Conservation (phyloP, 495 filamentous ascomycete species). For the Amphirosellinia nigrospora region DNA sequence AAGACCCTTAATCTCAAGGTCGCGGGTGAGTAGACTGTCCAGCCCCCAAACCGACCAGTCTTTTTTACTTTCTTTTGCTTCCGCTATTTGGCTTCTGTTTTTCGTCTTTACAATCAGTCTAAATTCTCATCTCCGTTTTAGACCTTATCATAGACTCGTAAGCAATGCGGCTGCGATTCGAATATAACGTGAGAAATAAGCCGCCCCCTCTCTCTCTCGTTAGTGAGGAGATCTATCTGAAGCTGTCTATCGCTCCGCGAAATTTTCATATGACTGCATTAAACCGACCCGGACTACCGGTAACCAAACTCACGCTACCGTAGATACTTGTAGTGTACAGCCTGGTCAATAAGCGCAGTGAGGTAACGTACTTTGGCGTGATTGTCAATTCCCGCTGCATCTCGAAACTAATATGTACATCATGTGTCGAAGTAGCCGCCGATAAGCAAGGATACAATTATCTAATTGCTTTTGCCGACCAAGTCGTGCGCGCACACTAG, state of each 20-base stretch:
- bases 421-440: background rate
- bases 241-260: background rate
- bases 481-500: background rate
- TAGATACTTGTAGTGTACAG: background rate
- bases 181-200: background rate
- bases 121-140: background rate
- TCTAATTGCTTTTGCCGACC: background rate
- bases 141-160: background rate
- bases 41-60: background rate
- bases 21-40: conserved; percentile 61
- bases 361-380: background rate
- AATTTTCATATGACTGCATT: background rate
- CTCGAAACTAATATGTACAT: conserved; percentile 8
- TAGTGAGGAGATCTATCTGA: background rate
- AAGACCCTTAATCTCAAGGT: conserved; percentile 82
- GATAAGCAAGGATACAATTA: background rate
- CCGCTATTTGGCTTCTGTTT: background rate
- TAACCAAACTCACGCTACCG: conserved; percentile 12
- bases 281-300: conserved; percentile 4
- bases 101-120: background rate
- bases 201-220: background rate
- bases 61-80: background rate
- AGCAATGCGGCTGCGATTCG: background rate
- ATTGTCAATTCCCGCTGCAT: background rate
- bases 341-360: background rate